These are phyloP conservation scores for Dendrobium nobile DNA, from an alignment of 106 monocot species.

Conservation along the genomic window DNA sequence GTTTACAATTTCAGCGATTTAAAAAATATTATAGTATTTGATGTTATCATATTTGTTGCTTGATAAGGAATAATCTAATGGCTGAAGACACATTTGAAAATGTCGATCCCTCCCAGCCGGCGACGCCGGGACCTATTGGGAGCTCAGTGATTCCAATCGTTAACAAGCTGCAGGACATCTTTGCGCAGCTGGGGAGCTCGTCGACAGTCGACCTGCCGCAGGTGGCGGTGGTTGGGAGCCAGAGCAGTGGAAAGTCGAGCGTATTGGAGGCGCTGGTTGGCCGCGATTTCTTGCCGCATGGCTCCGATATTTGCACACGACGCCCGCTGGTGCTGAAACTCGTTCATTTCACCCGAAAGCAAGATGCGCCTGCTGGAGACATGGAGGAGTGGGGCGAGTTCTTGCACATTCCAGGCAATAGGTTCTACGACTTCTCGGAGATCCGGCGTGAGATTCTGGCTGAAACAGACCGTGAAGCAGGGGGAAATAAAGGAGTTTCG, in stretches of 20 bases:
- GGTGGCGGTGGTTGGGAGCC: constrained; percentile 93
- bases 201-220: constrained; percentile 54
- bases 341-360: neutral
- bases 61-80: no score
- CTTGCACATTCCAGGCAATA: constrained; percentile 59
- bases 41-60: neutral
- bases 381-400: constrained; percentile 64
- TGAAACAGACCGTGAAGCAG: neutral
- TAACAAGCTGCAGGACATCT: no score
- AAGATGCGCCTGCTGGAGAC: constrained; percentile 2
- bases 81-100: constrained; percentile 41
- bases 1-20: neutral
- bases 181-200: no score
- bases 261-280: constrained; percentile 95
- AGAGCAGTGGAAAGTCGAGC: constrained; percentile 98
- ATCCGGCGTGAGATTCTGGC: no score
- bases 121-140: no score
- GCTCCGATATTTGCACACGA: constrained; percentile 71
- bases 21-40: neutral
- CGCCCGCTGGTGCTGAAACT: constrained; percentile 46
- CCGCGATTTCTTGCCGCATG: constrained; percentile 84
- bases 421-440: constrained; percentile 1
- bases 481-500: no score
- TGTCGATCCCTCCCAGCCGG: no score
- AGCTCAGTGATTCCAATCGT: no score